A percentile compares a stretch with the other conserved stretches of the same genome.
Evolutionary conservation across 2,329 filamentous ascomycete species (phyloP).

Genomic region (Apiospora saccharicola): DNA sequence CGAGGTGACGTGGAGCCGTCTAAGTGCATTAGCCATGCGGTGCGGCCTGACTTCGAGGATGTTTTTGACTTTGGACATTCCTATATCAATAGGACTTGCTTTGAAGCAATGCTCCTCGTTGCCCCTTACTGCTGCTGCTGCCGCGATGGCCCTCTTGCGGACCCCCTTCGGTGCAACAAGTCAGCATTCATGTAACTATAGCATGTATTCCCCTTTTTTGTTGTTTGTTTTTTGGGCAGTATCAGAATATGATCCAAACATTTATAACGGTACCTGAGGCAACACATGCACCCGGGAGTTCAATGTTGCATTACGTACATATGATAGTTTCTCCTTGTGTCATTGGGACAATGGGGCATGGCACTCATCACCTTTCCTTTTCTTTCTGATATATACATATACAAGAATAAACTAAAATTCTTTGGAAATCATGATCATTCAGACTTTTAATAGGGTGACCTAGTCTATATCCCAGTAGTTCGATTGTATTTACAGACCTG

Average conservation of each 20-base stretch:
- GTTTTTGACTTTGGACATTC: background rate
- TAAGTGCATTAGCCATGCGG: background rate
- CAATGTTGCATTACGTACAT: background rate
- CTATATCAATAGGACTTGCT: background rate
- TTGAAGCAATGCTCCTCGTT: conserved; percentile 8
- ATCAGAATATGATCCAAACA: conserved; percentile 14
- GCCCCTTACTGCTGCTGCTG: background rate
- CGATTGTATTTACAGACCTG: background rate
- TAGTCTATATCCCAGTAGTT: conserved; percentile 12
- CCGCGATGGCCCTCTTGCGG: background rate
- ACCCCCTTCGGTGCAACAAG: conserved; percentile 11
- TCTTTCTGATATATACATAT: background rate
- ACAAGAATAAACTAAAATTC: background rate
- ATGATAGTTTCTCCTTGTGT: background rate
- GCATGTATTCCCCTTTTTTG: conserved; percentile 35
- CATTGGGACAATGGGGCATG: background rate
- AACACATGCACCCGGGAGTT: background rate
- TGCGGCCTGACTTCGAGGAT: background rate
- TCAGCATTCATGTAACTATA: conserved; percentile 30
- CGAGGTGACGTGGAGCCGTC: background rate
- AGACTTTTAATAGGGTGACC: background rate
- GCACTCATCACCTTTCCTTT: background rate
- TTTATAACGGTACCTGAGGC: background rate
- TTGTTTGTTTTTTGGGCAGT: conserved; percentile 26
- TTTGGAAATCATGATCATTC: too few relatives aligned